Base-by-base conservation (phyloP, 257 asterid genomes). In the Capsicum chinense region DNA sequence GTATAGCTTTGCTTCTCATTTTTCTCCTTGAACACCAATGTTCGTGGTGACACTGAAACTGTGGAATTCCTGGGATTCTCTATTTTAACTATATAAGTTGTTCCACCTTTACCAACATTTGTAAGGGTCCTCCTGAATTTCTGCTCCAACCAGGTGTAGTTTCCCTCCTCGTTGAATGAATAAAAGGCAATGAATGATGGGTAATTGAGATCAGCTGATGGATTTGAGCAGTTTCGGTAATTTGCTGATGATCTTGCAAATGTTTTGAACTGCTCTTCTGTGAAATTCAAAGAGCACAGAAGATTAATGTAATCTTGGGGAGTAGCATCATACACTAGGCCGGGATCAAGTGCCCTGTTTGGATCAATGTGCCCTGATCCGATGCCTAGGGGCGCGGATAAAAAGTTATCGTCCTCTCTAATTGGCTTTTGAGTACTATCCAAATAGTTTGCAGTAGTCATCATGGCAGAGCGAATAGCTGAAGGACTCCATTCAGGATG, bases 391-490 rank as follows among this genome's bases (percentile, higher is more conserved):
- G 76, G 76, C 0, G 76, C 7, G 74, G 88, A 79, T 5, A 15
- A 59, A 0, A 9, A 0, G 66, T 33, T 17, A 44, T 26, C 17
- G 5, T 82, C 84, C 5, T 64, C 79, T 82, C 4, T 66, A 39
- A 82, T 82, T 8, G 52, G 79, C 12, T 82, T 16, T 5, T 73
- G 50, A 3, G 83, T 62, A 64, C 76, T 86, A 47, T 86, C 83
- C 5, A 83, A 60, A 9, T 11, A 19, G 14, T 66, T 54, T 5
- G 86, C 86, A 0, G 86, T 83, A 3, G 86, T 86, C 79, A 86
- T 86, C 84, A 83, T 83, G 33, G 88, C 85, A 0, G 88, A 86
- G 57, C 86, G 59, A 56, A 82, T 82, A 17, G 84, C 84, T 11
- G 79, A 82, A 26, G 84, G 84, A 58, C 79, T 82, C 84, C 84